Conservation (phyloP, 2,329 filamentous ascomycete species). For the Colletotrichum sp. region DNA sequence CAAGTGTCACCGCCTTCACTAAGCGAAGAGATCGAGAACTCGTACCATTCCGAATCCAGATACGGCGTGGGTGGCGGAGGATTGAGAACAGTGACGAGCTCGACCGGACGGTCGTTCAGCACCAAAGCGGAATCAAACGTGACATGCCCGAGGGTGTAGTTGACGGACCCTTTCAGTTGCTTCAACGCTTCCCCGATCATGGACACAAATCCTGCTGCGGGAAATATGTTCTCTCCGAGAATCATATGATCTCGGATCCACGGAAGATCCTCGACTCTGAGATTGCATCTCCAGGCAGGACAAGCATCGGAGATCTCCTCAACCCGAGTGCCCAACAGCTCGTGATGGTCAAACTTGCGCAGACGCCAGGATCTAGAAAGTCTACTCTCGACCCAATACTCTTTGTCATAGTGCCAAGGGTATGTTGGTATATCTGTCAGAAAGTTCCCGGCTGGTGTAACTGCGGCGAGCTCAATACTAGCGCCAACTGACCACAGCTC, state of each 20-base stretch:
- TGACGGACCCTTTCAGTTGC: constrained; percentile 6
- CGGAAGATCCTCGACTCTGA: constrained; percentile 1
- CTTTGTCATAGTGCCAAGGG: constrained; percentile 3
- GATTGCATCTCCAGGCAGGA: constrained; percentile 9
- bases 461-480: background rate
- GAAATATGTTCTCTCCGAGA: background rate
- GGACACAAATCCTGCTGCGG: constrained; percentile 3
- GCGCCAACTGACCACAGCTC: constrained; percentile 5
- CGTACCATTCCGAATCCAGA: constrained; percentile 31
- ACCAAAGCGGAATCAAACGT: constrained; percentile 34
- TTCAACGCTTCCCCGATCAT: constrained; percentile 12
- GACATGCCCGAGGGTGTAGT: constrained; percentile 33
- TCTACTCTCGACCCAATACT: constrained; percentile 6
- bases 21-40: constrained; percentile 35
- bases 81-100: constrained; percentile 36
- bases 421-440: constrained; percentile 9
- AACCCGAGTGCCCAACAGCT: constrained; percentile 9
- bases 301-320: constrained; percentile 2
- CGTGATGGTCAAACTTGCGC: background rate
- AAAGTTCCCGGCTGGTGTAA: background rate
- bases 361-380: constrained; percentile 5
- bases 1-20: constrained; percentile 20
- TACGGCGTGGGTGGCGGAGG: constrained; percentile 27
- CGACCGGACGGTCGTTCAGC: constrained; percentile 28
- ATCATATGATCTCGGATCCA: constrained; percentile 11